Evolutionary conservation across 2,329 filamentous ascomycete species (phyloP).

Genomic region (Onygenales sp.): DNA sequence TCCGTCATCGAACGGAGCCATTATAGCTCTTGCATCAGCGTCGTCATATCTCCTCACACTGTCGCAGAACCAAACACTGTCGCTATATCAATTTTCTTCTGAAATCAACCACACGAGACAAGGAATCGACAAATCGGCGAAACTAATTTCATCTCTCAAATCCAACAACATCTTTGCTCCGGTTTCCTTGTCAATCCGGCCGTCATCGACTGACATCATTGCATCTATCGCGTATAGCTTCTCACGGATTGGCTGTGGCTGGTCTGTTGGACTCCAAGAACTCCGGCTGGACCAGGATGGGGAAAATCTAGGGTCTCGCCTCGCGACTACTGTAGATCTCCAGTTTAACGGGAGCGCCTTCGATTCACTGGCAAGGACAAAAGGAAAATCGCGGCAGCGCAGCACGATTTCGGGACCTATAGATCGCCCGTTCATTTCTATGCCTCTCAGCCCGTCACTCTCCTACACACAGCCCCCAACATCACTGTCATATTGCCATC

Average conservation of each 20-base stretch:
- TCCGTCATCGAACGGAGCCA: slow-evolving; percentile 52
- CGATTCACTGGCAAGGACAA: slow-evolving; percentile 6
- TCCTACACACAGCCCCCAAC: slow-evolving; percentile 41
- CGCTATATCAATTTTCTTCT: slow-evolving; percentile 57
- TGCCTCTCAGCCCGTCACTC: not conserved
- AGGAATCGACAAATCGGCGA: slow-evolving; percentile 33
- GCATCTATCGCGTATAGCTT: slow-evolving; percentile 82
- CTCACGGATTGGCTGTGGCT: slow-evolving; percentile 64
- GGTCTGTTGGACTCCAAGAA: slow-evolving; percentile 89
- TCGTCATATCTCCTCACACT: slow-evolving; percentile 72
- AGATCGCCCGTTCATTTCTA: not conserved
- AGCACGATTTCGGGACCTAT: not conserved
- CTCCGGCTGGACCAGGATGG: slow-evolving; percentile 54
- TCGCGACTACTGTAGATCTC: slow-evolving; percentile 31
- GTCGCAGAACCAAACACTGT: slow-evolving; percentile 62
- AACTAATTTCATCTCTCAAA: slow-evolving; percentile 65
- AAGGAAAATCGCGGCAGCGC: slow-evolving; percentile 6
- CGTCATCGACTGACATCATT: slow-evolving; percentile 53
- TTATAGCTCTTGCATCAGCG: slow-evolving; percentile 62
- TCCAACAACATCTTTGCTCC: slow-evolving; percentile 73
- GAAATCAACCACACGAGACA: slow-evolving; percentile 3
- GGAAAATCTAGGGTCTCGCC: slow-evolving; percentile 27
- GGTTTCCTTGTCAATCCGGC: slow-evolving; percentile 73
- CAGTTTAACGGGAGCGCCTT: slow-evolving; percentile 22
- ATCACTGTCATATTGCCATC: slow-evolving; percentile 64